A percentile compares a stretch with the other conserved stretches of the same genome.
These are phyloP conservation scores for Parmelia sp. DNA, from an alignment of 495 filamentous ascomycete species.

Conservation along the genomic window DNA sequence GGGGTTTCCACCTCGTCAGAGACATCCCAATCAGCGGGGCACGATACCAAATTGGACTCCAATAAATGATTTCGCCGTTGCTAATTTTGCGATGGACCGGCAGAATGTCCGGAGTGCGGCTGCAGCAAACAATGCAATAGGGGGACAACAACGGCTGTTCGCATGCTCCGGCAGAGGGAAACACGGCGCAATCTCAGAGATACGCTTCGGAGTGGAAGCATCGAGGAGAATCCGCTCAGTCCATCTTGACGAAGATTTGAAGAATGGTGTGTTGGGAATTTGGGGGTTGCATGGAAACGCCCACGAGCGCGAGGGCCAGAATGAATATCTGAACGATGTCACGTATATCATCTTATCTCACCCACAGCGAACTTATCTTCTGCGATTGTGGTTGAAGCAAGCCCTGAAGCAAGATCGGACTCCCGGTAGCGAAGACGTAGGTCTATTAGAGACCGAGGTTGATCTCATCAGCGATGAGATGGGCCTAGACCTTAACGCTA, in stretches of 20 bases:
- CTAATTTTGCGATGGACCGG: constrained; percentile 19
- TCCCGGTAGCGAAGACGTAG: not conserved
- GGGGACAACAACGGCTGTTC: constrained; percentile 46
- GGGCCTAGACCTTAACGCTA: constrained; percentile 44
- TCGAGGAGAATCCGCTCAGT: constrained; percentile 34
- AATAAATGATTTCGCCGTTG: constrained; percentile 59
- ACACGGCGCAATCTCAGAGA: constrained; percentile 60
- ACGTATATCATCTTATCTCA: constrained; percentile 14
- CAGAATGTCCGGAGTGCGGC: not conserved
- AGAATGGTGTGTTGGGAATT: constrained; percentile 35
- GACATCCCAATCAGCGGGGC: constrained; percentile 42
- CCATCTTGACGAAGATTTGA: constrained; percentile 46
- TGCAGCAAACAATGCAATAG: not conserved
- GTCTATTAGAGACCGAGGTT: not conserved
- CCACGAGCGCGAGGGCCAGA: not conserved
- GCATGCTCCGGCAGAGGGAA: constrained; percentile 52
- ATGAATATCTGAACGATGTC: constrained; percentile 15
- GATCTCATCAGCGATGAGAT: constrained; percentile 1
- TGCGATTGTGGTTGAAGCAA: not conserved
- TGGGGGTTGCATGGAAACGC: constrained; percentile 37
- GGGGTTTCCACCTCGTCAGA: constrained; percentile 48
- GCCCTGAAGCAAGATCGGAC: not conserved
- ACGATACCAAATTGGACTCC: constrained; percentile 82
- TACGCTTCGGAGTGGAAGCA: constrained; percentile 66
- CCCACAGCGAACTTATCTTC: constrained; percentile 17